Evolutionary conservation across 495 filamentous ascomycete species (phyloP).

Genomic region (Tuber brumale): DNA sequence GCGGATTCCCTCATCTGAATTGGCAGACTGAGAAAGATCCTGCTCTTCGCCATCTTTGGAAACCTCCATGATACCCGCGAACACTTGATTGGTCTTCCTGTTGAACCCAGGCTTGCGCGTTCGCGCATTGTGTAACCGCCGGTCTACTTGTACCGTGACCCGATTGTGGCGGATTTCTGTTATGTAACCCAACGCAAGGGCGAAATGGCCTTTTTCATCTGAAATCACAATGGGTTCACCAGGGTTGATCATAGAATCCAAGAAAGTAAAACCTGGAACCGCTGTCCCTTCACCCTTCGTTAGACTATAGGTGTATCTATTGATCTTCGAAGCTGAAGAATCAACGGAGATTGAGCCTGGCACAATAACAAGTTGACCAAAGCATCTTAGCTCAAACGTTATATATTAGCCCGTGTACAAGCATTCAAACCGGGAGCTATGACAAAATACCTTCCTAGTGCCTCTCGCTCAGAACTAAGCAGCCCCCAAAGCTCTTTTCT

Average conservation of each 20-base stretch:
- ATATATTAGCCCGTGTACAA: neutral
- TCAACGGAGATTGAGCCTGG: conserved; percentile 66
- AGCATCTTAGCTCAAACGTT: conserved; percentile 45
- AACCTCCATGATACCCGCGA: conserved; percentile 87
- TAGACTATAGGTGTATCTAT: conserved; percentile 79
- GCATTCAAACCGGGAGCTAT: conserved; percentile 41
- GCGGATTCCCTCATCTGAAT: conserved; percentile 52
- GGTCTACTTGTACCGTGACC: conserved; percentile 82
- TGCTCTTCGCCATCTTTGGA: conserved; percentile 50
- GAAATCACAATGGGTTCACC: conserved; percentile 96
- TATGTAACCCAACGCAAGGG: conserved; percentile 84
- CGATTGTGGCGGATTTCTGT: conserved; percentile 62
- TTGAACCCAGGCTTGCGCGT: conserved; percentile 69
- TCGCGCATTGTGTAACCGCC: conserved; percentile 76
- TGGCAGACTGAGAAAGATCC: conserved; percentile 7
- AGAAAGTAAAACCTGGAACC: conserved; percentile 61
- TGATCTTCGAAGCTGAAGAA: conserved; percentile 66
- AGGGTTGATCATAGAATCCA: conserved; percentile 79
- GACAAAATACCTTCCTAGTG: conserved; percentile 62
- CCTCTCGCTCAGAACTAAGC: conserved; percentile 79
- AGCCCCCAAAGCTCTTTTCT: conserved; percentile 92
- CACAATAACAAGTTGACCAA: conserved; percentile 67
- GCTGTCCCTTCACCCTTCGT: conserved; percentile 54
- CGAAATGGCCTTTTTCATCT: conserved; percentile 90
- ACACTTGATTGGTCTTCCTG: conserved; percentile 66